Evolutionary conservation across 305 asterid species (phyloP), one percentile per base, ranked within the genome.

Genomic region (Solanum chacoense): DNA sequence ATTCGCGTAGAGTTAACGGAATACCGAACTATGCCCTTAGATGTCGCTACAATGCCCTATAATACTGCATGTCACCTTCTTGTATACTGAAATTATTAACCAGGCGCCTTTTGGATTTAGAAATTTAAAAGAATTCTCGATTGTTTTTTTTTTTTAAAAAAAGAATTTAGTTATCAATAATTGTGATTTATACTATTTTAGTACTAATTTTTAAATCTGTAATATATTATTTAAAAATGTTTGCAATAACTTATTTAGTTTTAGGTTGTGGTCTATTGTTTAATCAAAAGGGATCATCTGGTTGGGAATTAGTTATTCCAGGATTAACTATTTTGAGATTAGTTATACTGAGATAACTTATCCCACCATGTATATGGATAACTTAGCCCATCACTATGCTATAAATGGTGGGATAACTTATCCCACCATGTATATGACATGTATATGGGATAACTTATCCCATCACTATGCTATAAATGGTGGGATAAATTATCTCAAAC

Each of bases 21-120:
- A 20, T 84, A 84, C 74, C 74, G 87, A 84, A 84, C 87, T 55
- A 84, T 32, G 38, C 86, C 86, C 65, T 83, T 83, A 50, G 29
- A 83, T 83, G n/a, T 55, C 87, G 87, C 73, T 4, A 2, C 42
- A 10, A 32, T 29, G 28, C 1, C 84, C 83, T 35, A 35, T 34
- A 9, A 75, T 26, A 40, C 65, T 79, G 26, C 85, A 40, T 40
- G 67, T 2, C 67, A 79, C 85, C 50, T 79, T 38, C 34, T 37
- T 12, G 8, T 13, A 78, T 37, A 73, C 11, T 1, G 3, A 73
- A 73, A 73, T 7, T 20, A 0, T 29, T 73, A 71, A 71, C 1
- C 73, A 10, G 7, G 1, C 31, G 0, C 11, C 76, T 71, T 28
- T 26, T 26, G 75, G 34, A 65, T 11, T 65, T 65, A n/a, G 73